These are phyloP conservation scores for Penicillium sp. DNA, from an alignment of 2,329 filamentous ascomycete species.

Conservation along the genomic window DNA sequence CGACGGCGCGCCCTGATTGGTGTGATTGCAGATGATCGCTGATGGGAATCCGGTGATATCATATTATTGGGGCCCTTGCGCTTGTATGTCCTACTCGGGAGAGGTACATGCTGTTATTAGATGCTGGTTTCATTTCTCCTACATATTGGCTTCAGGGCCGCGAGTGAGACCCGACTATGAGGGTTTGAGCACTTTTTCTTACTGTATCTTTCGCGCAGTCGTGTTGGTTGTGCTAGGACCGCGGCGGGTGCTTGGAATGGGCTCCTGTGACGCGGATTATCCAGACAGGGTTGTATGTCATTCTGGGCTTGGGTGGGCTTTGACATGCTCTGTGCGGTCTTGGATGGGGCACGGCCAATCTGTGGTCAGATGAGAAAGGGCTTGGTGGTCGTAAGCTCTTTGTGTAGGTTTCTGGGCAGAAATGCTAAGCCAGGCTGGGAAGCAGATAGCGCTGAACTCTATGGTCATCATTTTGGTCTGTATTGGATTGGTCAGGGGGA, in stretches of 20 bases:
- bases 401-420: not conserved
- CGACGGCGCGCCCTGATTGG: not conserved
- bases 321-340: not conserved
- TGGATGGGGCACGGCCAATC: not conserved
- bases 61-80: conserved; percentile 9
- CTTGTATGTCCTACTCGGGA: not conserved
- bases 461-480: not conserved
- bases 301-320: not conserved
- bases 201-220: not conserved
- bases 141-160: not conserved
- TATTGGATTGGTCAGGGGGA: not conserved
- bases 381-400: not conserved
- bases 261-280: not conserved
- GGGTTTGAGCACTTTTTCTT: not conserved
- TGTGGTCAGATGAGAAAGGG: not conserved
- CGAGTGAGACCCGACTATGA: not conserved
- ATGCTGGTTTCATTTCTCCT: conserved; percentile 1
- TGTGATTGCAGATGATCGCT: not conserved
- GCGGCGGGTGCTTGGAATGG: not conserved
- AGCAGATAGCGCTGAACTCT: not conserved
- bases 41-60: conserved; percentile 3
- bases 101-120: conserved; percentile 1
- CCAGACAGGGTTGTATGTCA: not conserved
- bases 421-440: not conserved
- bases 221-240: not conserved